Evolutionary conservation across 352 stramenopile genomes (phyloP), one percentile per base, ranked within the genome.

Genomic region (Phytophthora syringae): DNA sequence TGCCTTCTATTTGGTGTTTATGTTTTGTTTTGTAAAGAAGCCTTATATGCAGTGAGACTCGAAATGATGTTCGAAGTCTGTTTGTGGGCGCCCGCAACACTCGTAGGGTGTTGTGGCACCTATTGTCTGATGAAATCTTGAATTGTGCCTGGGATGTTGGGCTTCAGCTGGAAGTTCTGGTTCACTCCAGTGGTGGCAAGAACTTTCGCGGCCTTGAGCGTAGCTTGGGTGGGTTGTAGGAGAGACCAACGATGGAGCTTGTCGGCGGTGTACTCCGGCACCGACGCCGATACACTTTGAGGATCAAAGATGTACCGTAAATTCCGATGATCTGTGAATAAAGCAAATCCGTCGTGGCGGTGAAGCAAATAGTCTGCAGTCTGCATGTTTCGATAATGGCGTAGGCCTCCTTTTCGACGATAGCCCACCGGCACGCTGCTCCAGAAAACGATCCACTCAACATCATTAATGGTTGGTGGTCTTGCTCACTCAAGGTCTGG

Each of bases 401-500:
- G 24, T 64, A 50, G 2, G 32, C n/a, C 55, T 15, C 55, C 12
- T 63, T 62, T n/a, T 54, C 44, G 5, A 55, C 44, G 21, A 55
- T 63, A 5, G 43, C 21, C 32, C 55, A 63, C 9, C 55, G 45
- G 15, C 34, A 51, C 36, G 55, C 44, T 34, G 30, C 24, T 3
- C 44, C 55, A 7, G 55, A 50, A 9, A 55, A 50, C 5, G 27
- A 48, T n/a, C 53, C 42, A 44, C 42, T 52, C 12, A 61, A 13
- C 53, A 61, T 61, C 5, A 52, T 15, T 30, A 61, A 44, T 5
- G 20, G 28, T 20, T 53, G 20, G 11, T 61, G 53, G 39, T 61
- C 27, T 18, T 53, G 42, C 13, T 36, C 42, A n/a, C 40, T n/a
- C 24, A 52, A n/a, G n/a, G 12, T 22, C n/a, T 30, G 27, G 7